phyloP scores from a whole-genome alignment of 208 protist genomes.

The Wallacemonas sp. region DNA sequence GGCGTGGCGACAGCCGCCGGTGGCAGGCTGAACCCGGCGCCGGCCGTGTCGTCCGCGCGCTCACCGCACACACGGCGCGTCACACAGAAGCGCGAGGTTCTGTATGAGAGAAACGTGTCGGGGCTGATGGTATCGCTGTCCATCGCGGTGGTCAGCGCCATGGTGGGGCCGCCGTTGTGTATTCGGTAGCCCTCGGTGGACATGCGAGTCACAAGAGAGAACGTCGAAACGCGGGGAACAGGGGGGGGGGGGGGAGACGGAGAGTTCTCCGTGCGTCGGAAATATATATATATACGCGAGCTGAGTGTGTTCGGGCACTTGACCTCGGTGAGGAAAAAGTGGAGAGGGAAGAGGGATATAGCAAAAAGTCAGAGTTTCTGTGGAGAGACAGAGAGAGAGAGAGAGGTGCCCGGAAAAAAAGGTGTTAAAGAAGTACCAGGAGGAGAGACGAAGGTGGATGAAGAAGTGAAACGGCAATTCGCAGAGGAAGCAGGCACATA shows the following conservation, averaged over 20 bases:
- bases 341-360: no score
- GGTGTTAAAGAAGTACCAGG: no score
- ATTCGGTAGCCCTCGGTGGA: conserved; percentile 44
- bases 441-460: no score
- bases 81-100: conserved; percentile 19
- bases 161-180: conserved; percentile 10
- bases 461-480: no score
- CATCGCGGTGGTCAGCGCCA: neutral
- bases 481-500: no score
- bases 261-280: no score
- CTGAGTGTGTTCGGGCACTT: no score
- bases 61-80: conserved; percentile 11
- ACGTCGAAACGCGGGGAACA: neutral
- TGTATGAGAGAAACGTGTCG: conserved; percentile 7
- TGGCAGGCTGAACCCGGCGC: neutral
- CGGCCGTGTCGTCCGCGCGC: neutral
- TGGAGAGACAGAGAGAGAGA: no score
- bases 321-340: no score
- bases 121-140: neutral
- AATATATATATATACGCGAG: no score
- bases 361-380: no score
- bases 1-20: conserved; percentile 26
- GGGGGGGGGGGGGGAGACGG: neutral
- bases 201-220: neutral
- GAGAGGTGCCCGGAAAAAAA: no score